Evolutionary conservation across 495 filamentous ascomycete species (phyloP).

Genomic region (Neurospora hispaniola): DNA sequence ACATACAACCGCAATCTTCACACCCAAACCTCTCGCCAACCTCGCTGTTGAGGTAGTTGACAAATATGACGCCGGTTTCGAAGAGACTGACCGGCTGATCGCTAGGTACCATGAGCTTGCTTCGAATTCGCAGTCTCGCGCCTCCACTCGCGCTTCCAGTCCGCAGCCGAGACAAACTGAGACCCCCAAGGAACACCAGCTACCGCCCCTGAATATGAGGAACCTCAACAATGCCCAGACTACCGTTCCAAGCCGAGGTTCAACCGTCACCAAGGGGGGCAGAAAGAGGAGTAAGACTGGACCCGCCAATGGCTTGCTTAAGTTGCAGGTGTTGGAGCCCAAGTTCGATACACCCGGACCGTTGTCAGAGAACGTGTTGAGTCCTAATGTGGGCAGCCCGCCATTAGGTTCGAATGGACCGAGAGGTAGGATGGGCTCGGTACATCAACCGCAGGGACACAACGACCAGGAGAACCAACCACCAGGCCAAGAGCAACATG

Average conservation of each 20-base stretch:
- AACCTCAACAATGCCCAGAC: background rate
- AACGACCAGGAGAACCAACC: background rate
- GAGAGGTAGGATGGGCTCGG: background rate
- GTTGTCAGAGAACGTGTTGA: conserved; percentile 2
- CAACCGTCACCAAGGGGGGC: background rate
- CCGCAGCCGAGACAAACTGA: background rate
- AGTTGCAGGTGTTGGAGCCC: conserved; percentile 13
- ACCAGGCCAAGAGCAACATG: background rate
- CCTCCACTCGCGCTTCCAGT: background rate
- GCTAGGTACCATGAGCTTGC: conserved; percentile 5
- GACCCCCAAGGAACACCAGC: background rate
- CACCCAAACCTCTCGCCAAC: background rate
- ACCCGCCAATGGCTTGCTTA: background rate
- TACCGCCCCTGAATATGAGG: conserved; percentile 4
- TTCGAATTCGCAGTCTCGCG: background rate
- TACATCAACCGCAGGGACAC: background rate
- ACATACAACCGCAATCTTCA: background rate
- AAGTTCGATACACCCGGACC: conserved; percentile 16
- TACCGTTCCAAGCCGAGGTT: background rate
- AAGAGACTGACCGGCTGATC: conserved; percentile 11
- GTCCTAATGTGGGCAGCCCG: conserved; percentile 15
- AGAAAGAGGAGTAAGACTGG: background rate
- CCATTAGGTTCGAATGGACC: background rate
- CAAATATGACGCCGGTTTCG: background rate
- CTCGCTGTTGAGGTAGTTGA: background rate